Conservation (phyloP, 345 rosid species). For the Arabis alpina region DNA sequence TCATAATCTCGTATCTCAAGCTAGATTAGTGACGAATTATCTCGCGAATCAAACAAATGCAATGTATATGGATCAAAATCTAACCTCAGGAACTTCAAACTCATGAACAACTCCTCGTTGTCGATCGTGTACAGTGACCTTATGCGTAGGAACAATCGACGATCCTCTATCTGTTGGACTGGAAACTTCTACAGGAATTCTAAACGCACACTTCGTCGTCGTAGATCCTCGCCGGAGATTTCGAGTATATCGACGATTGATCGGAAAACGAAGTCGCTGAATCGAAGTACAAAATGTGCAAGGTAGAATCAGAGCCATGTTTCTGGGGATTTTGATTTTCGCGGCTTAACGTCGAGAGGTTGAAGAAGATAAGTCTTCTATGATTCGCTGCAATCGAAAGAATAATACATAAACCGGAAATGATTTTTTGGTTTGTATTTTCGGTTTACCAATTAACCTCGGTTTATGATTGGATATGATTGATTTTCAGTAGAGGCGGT, state of each 20-base stretch:
- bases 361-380: constrained; percentile 33
- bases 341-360: constrained; percentile 38
- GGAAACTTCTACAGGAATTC: constrained; percentile 50
- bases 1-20: no score
- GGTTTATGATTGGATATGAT: background rate
- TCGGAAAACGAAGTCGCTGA: constrained; percentile 31
- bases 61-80: no score
- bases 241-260: constrained; percentile 16
- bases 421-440: background rate
- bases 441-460: constrained; percentile 2
- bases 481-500: background rate
- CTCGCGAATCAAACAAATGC: no score
- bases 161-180: constrained; percentile 40
- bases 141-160: constrained; percentile 62
- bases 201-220: constrained; percentile 50
- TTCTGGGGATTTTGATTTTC: constrained; percentile 32
- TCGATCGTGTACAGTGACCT: constrained; percentile 86
- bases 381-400: constrained; percentile 5
- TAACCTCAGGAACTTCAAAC: constrained; percentile 87
- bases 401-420: constrained; percentile 23
- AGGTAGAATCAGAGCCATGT: constrained; percentile 57
- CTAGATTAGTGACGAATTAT: no score
- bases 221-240: constrained; percentile 45
- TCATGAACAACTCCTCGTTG: constrained; percentile 81
- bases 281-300: constrained; percentile 43